phyloP scores from a whole-genome alignment of 495 filamentous ascomycete species.

The Neurospora discreta region DNA sequence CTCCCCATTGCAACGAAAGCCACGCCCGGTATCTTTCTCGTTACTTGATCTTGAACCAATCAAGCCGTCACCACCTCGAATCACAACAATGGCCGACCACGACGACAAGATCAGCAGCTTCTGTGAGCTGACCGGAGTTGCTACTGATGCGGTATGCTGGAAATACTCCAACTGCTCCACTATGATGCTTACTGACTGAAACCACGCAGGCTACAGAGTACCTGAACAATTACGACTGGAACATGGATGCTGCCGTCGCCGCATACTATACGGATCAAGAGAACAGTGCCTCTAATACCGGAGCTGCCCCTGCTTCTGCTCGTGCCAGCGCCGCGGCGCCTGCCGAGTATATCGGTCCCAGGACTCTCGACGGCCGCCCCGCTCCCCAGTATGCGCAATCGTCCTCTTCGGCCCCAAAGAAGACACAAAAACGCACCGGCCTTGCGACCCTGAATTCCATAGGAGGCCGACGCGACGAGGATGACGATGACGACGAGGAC shows the following conservation, averaged over 20 bases:
- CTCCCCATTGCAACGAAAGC: too few species aligned
- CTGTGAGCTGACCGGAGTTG: conserved; percentile 56
- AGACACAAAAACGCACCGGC: conserved; percentile 36
- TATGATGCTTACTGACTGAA: not conserved
- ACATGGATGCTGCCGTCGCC: conserved; percentile 53
- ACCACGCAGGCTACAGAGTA: conserved; percentile 58
- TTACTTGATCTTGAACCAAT: too few species aligned
- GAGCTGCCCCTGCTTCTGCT: conserved; percentile 2
- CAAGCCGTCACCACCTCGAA: not conserved
- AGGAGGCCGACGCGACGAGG: conserved; percentile 38
- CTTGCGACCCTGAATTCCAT: conserved; percentile 49
- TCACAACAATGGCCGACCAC: conserved; percentile 40
- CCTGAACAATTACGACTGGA: conserved; percentile 56
- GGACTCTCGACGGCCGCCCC: conserved; percentile 44
- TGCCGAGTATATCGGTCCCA: conserved; percentile 40
- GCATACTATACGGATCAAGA: conserved; percentile 55
- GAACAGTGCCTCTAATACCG: conserved; percentile 30
- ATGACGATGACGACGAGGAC: conserved; percentile 47
- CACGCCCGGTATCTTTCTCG: too few species aligned
- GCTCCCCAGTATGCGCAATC: conserved; percentile 31
- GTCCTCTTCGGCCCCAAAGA: conserved; percentile 27
- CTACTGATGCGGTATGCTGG: conserved; percentile 48
- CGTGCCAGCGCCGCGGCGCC: conserved; percentile 11
- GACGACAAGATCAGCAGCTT: conserved; percentile 66
- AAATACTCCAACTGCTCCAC: not conserved